A percentile compares a stretch with the other conserved stretches of the same genome.
These are phyloP conservation scores for Tylopilus sp. DNA, from an alignment of 768 basidiomycete genomes.

Conservation along the genomic window DNA sequence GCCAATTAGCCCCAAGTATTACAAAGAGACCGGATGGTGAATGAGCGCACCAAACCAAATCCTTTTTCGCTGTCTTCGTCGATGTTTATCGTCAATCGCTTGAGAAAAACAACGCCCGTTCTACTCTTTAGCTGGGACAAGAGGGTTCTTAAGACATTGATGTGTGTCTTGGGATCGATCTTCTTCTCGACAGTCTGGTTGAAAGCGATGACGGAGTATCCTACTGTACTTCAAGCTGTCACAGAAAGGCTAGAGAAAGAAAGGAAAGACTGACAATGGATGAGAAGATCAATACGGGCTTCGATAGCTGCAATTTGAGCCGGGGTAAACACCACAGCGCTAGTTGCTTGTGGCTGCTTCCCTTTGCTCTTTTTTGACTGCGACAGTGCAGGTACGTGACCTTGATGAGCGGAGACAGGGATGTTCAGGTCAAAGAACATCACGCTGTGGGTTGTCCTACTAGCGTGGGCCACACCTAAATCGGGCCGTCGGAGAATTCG, in stretches of 20 bases:
- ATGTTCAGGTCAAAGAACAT: constrained; percentile 74
- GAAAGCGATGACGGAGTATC: constrained; percentile 79
- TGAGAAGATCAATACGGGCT: constrained; percentile 60
- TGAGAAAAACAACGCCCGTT: constrained; percentile 61
- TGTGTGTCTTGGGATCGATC: constrained; percentile 67
- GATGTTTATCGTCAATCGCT: constrained; percentile 74
- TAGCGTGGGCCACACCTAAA: too few species aligned
- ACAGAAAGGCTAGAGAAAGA: background rate
- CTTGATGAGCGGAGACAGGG: constrained; percentile 37
- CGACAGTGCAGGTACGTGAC: background rate
- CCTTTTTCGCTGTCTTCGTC: constrained; percentile 87
- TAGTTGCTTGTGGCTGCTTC: constrained; percentile 34
- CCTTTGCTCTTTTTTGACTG: constrained; percentile 30
- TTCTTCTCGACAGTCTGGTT: constrained; percentile 69
- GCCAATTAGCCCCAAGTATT: background rate
- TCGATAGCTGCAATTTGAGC: constrained; percentile 60
- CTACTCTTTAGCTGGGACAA: constrained; percentile 59
- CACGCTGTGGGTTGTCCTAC: background rate
- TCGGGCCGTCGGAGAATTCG: background rate
- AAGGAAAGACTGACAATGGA: constrained; percentile 56
- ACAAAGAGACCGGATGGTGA: background rate
- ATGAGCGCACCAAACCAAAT: constrained; percentile 62
- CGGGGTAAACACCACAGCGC: constrained; percentile 41
- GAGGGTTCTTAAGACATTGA: constrained; percentile 58
- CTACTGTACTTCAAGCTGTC: constrained; percentile 50